These are phyloP conservation scores for Nissolia schottii DNA, from an alignment of 306 rosid species.

Conservation along the genomic window DNA sequence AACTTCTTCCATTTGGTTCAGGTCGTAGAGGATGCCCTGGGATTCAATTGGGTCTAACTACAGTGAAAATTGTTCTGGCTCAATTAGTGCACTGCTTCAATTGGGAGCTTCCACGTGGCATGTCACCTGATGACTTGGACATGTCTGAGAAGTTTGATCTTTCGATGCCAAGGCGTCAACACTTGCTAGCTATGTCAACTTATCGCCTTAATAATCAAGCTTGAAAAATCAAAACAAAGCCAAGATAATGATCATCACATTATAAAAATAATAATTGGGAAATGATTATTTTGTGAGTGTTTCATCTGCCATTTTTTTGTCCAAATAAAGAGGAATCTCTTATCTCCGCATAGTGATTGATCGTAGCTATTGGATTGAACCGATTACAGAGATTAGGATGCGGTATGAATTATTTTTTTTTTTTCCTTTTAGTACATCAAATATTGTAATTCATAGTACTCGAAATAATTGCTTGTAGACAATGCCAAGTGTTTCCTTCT, in stretches of 20 bases:
- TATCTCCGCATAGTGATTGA: not conserved
- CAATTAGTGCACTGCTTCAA: slow-evolving; percentile 32
- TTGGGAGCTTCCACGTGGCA: slow-evolving; percentile 20
- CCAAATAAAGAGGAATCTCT: not conserved
- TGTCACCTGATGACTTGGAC: not conserved
- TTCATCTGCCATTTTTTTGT: not conserved
- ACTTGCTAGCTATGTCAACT: slow-evolving; percentile 19
- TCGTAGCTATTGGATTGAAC: not conserved
- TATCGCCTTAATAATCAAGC: not conserved
- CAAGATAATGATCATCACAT: too few species aligned
- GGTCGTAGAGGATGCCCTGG: slow-evolving; percentile 35
- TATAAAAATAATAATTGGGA: too few species aligned
- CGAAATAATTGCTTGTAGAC: too few species aligned
- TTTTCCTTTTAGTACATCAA: too few species aligned
- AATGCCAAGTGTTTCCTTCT: too few species aligned
- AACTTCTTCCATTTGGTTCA: slow-evolving; percentile 34
- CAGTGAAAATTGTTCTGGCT: not conserved
- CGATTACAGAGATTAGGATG: not conserved
- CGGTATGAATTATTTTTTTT: too few species aligned
- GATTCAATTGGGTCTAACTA: slow-evolving; percentile 25
- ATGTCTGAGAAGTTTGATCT: slow-evolving; percentile 26
- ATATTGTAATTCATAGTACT: too few species aligned
- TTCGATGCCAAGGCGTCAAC: slow-evolving; percentile 10
- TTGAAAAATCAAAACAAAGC: too few species aligned
- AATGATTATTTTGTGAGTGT: not conserved